Conservation (phyloP, 2,329 filamentous ascomycete genomes). For the Chalaropsis ovoidea region DNA sequence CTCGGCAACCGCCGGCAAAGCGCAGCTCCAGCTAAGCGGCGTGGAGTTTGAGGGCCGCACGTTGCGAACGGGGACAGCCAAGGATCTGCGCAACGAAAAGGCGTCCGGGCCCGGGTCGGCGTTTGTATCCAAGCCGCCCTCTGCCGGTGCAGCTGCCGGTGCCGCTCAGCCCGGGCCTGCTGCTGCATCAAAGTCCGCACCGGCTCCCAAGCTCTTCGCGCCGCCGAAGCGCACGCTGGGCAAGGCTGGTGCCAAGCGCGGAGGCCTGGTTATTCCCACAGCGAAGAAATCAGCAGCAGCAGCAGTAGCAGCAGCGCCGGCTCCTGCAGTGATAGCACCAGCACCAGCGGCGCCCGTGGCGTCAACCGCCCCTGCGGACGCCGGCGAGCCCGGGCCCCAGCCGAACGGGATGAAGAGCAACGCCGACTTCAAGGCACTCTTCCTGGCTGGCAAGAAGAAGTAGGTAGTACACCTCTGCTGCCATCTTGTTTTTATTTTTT, state of each 20-base stretch:
- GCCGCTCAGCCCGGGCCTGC: background rate
- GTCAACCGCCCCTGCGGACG: slow-evolving; percentile 26
- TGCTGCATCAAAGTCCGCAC: background rate
- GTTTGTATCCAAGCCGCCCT: background rate
- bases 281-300: slow-evolving; percentile 30
- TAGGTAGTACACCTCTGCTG: background rate
- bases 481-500: background rate
- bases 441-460: slow-evolving; percentile 29
- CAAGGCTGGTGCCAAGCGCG: slow-evolving; percentile 30
- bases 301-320: slow-evolving; percentile 28
- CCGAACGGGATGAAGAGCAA: slow-evolving; percentile 39
- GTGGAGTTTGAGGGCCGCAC: slow-evolving; percentile 45
- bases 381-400: slow-evolving; percentile 10
- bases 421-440: slow-evolving; percentile 49
- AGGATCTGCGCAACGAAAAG: slow-evolving; percentile 42
- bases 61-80: slow-evolving; percentile 45
- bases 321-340: slow-evolving; percentile 28
- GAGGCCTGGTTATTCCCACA: slow-evolving; percentile 39
- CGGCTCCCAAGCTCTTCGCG: slow-evolving; percentile 23
- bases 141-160: background rate
- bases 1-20: slow-evolving; percentile 60
- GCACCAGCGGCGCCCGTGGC: slow-evolving; percentile 26
- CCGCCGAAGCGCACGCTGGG: slow-evolving; percentile 29
- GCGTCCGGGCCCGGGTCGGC: background rate
- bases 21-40: slow-evolving; percentile 50